These are phyloP conservation scores for Gloeophyllum trabeum DNA, from an alignment of 768 basidiomycete genomes.

Conservation along the genomic window DNA sequence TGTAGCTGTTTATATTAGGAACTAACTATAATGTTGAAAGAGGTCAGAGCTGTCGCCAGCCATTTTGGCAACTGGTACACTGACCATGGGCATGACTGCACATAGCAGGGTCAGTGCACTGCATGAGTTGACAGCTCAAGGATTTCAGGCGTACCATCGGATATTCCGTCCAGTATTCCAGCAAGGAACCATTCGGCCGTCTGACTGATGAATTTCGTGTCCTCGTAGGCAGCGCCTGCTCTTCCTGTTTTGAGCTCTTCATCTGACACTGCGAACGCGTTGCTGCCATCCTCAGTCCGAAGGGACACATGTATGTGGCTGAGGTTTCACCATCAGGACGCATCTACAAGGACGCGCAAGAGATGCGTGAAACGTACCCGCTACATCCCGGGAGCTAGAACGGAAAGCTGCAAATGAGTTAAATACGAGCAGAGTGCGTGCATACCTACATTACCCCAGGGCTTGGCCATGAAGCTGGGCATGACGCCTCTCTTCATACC, in stretches of 20 bases:
- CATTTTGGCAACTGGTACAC: too few species aligned
- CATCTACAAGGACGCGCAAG: constrained; percentile 1
- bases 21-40: constrained; percentile 38
- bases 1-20: constrained; percentile 94
- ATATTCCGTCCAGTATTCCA: constrained; percentile 79
- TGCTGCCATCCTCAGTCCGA: constrained; percentile 52
- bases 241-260: constrained; percentile 41
- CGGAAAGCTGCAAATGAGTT: not conserved
- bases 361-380: constrained; percentile 39
- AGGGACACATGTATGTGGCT: constrained; percentile 93
- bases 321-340: not conserved
- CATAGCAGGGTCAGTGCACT: too few species aligned
- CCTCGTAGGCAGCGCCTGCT: constrained; percentile 59
- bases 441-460: constrained; percentile 75
- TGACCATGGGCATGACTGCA: constrained; percentile 75
- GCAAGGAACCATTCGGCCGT: constrained; percentile 91
- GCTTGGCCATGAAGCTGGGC: constrained; percentile 98
- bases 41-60: too few species aligned
- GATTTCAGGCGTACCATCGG: constrained; percentile 63
- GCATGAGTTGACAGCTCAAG: too few species aligned
- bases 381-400: constrained; percentile 86
- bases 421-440: too few species aligned
- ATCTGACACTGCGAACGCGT: constrained; percentile 68
- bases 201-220: constrained; percentile 77
- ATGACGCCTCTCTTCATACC: constrained; percentile 83